A percentile compares a stretch with the other conserved stretches of the same genome.
Conservation (phyloP, 305 asterid species). For the Coffea humblotiana region DNA sequence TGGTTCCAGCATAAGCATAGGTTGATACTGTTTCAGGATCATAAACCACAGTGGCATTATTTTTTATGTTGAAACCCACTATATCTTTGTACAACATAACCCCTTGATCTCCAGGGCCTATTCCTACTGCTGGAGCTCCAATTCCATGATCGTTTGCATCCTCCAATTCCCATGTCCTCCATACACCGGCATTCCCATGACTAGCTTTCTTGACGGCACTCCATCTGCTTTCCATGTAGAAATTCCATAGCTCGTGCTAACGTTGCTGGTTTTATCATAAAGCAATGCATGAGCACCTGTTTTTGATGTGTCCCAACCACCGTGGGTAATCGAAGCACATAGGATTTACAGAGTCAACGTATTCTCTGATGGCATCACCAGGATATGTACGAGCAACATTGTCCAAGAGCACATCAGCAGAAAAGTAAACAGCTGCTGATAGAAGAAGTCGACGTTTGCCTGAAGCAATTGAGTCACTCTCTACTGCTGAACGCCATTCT, state of each 20-base stretch:
- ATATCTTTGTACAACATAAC: slow-evolving; percentile 38
- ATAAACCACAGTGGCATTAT: slow-evolving; percentile 37
- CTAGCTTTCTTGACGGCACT: slow-evolving; percentile 34
- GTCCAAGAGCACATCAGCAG: slow-evolving; percentile 26
- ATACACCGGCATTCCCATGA: slow-evolving; percentile 61
- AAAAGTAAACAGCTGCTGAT: slow-evolving; percentile 46
- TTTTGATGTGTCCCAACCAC: slow-evolving; percentile 32
- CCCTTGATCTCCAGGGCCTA: slow-evolving; percentile 48
- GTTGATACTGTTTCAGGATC: slow-evolving; percentile 39
- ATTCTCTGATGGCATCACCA: slow-evolving; percentile 21
- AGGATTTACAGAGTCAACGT: slow-evolving; percentile 36
- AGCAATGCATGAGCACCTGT: slow-evolving; percentile 45
- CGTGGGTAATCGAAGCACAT: slow-evolving; percentile 45
- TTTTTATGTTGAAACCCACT: slow-evolving; percentile 28
- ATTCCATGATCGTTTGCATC: slow-evolving; percentile 44
- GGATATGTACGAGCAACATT: slow-evolving; percentile 29
- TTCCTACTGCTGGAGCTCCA: slow-evolving; percentile 52
- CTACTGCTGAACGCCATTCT: slow-evolving; percentile 47
- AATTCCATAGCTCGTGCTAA: slow-evolving; percentile 47
- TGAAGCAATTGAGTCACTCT: slow-evolving; percentile 31
- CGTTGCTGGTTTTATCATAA: slow-evolving; percentile 35
- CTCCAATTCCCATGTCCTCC: slow-evolving; percentile 53
- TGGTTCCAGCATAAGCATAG: slow-evolving; percentile 42
- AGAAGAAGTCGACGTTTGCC: slow-evolving; percentile 33
- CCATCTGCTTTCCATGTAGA: slow-evolving; percentile 37